These are phyloP conservation scores for Pythium sp. DNA, from an alignment of 352 stramenopile species.

Conservation along the genomic window DNA sequence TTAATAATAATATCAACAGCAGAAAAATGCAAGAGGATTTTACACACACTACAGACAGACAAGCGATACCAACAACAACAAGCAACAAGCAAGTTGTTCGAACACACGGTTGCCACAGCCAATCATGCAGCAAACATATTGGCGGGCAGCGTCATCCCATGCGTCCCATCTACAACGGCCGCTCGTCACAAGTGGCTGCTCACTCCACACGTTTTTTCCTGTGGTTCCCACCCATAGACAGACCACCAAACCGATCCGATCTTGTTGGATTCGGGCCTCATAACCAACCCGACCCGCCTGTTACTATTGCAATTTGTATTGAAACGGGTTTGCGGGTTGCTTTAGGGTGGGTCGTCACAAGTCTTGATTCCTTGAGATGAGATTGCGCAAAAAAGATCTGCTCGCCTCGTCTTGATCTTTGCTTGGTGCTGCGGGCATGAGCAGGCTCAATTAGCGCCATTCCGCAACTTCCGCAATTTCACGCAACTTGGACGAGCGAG, in stretches of 20 bases:
- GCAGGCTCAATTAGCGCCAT: not conserved
- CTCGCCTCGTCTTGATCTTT: not conserved
- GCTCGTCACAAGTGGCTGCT: not conserved
- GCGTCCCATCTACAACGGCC: not conserved
- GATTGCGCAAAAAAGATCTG: constrained; percentile 16
- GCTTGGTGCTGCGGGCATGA: not conserved
- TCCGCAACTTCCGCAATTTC: not conserved
- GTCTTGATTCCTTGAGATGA: not conserved
- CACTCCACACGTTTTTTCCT: constrained; percentile 16
- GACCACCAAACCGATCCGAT: not conserved
- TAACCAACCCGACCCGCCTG: not conserved
- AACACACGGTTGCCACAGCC: not conserved
- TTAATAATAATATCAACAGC: constrained; percentile 7
- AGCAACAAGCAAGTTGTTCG: not conserved
- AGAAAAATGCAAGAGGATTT: not conserved
- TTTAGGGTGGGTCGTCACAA: not conserved
- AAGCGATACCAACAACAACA: not conserved
- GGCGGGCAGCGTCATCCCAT: not conserved
- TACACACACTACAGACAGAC: not conserved
- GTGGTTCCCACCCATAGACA: not conserved
- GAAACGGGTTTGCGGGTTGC: not conserved
- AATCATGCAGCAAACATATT: not conserved
- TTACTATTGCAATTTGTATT: constrained; percentile 22
- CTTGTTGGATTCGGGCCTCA: not conserved
- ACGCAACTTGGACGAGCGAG: too few relatives aligned